Evolutionary conservation across 2,329 filamentous ascomycete species (phyloP), one percentile per base, ranked within the genome.

Genomic region (Penicillium hesseltinei): DNA sequence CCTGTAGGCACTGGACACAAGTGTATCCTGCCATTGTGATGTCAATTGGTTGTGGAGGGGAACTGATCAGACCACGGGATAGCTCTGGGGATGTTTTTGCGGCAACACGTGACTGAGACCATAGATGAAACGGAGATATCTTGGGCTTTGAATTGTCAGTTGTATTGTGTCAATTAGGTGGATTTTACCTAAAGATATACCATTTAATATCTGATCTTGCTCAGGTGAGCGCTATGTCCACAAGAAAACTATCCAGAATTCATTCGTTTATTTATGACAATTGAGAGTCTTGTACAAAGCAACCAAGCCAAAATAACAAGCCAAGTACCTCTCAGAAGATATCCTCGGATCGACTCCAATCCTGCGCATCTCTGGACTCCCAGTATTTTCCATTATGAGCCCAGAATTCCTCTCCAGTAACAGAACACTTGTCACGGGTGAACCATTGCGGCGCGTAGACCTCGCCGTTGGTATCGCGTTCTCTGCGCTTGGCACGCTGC

Each of bases 391-490:
- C 89, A 68, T 87, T 95, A 69, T 93, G 95, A 65, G 87, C 82
- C 94, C 94, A 99, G 76, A 89, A 96, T 63, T 88, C 83, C 75
- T 96, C 91, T 0, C 94, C 92, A 4, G 93, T 97, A 19, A 90
- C 79, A 39, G 89, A 84, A 74, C 91, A 92, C 64, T 75, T 83
- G 2, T 81, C 81, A 77, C 89, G 90, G 39, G 71, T 78, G 73
- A 99, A 99, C 92, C 93, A 99, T 46, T 88, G 86, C 0, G 94
- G 91, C 40, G 77, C 75, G 70, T 94, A 97, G 59, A 93, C 87
- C 61, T 95, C 89, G 4, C 94, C 94, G 2, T 77, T 83, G 31
- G 83, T 82, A 75, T 99, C 93, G 25, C 92, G 82, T 57, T 82
- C 78, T 54, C 90, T 79, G 60, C 94, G 80, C 57, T 88, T 87